Base-by-base conservation (phyloP, 768 basidiomycete species). In the Daedaleopsis sinensis region DNA sequence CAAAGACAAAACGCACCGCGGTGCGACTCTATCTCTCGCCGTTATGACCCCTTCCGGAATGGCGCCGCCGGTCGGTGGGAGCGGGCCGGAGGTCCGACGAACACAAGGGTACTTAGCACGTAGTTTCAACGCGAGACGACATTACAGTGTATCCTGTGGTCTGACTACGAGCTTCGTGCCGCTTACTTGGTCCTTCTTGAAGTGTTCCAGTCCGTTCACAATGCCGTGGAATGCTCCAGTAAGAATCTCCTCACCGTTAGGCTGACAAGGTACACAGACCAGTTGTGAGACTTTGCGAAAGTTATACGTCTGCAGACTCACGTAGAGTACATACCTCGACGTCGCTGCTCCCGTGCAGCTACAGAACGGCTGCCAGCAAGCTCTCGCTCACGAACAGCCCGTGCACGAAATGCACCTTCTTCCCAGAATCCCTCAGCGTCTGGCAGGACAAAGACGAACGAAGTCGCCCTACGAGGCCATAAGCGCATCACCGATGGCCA, bases 281-380 rank as follows among this genome's bases (percentile, higher is more conserved):
- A 49, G 27, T 3, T 32, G 23, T 49, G 6, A 51, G 12, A 18
- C 16, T 23, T 38, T 13, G 52, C 36, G 13, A 24, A 9, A 19
- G 23, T 10, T 24, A 32, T 5, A 24, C 23, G 21, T 52, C 11
- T 10, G 37, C 81, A 60, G 84, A 84, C 10, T 18, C 44, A 46
- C 21, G 18, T 2, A 83, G 84, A 10, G 8, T 6, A 35, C 62
- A 23, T 35, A 66, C 65, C 56, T 63, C 60, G 37, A 67, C 52
- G 18, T 52, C 59, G 7, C 67, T 64, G 15, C 53, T 57, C 48
- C 58, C 67, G 11, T 65, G 56, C 27, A 67, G 35, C 27, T 47
- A 39, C 5, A 61, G 50, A 36, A 67, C 24, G 50, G 59, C 57
- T 19, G 58, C 44, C 23, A 58, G 64, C n/a, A 67, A 44, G 42